Percentiles rank a stretch among this genome's conserved stretches.
These are phyloP conservation scores for Chlamydomonas asymmetrica DNA, from an alignment of 139 green algal species.

Conservation along the genomic window DNA sequence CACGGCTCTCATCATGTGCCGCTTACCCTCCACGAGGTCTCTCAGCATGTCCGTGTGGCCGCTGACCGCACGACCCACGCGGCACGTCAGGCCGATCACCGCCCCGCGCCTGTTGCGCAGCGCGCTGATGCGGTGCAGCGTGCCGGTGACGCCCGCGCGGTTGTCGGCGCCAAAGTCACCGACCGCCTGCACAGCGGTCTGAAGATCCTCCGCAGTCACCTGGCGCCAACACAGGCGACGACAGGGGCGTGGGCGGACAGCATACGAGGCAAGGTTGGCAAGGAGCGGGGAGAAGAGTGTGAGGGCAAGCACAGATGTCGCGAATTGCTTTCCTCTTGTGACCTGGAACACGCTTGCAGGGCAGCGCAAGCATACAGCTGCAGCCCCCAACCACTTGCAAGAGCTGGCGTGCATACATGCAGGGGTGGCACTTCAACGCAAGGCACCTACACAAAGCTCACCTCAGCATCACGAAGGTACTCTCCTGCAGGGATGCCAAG, in stretches of 20 bases:
- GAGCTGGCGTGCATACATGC: not conserved
- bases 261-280: too few relatives aligned
- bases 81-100: slow-evolving; percentile 92
- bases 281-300: not conserved
- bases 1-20: too few relatives aligned
- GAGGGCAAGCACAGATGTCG: not conserved
- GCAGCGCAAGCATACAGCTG: not conserved
- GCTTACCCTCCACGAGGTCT: slow-evolving; percentile 85
- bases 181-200: slow-evolving; percentile 44
- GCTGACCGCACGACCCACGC: slow-evolving; percentile 90
- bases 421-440: not conserved
- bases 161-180: slow-evolving; percentile 88
- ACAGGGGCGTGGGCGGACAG: too few relatives aligned
- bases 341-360: not conserved
- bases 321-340: not conserved
- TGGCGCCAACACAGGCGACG: too few relatives aligned
- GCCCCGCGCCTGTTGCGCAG: slow-evolving; percentile 81
- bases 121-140: slow-evolving; percentile 90
- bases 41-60: slow-evolving; percentile 93
- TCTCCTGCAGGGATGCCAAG: slow-evolving; percentile 37
- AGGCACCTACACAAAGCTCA: slow-evolving; percentile 18
- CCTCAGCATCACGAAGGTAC: slow-evolving; percentile 47
- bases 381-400: not conserved
- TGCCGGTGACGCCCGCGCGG: slow-evolving; percentile 86
- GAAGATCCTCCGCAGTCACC: slow-evolving; percentile 69